Conservation (phyloP, 805 yeast species). For the Geotrichum ghanense region DNA sequence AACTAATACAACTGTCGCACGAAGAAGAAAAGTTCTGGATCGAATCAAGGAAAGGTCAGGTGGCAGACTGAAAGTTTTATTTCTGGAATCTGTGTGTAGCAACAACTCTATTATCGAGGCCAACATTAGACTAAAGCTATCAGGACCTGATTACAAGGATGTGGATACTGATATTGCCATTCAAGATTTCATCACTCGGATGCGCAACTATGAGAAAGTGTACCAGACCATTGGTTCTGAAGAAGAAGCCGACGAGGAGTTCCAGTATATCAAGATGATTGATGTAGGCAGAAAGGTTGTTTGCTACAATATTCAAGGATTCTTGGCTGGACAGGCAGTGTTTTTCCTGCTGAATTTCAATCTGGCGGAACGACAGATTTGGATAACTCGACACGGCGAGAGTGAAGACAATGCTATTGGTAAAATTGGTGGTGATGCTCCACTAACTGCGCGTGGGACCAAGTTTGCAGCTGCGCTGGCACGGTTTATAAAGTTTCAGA, state of each 20-base stretch:
- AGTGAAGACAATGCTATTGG: slow-evolving; percentile 77
- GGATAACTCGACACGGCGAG: slow-evolving; percentile 95
- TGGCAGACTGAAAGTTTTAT: slow-evolving; percentile 54
- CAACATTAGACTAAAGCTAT: slow-evolving; percentile 71
- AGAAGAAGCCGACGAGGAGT: slow-evolving; percentile 48
- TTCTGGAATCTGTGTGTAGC: slow-evolving; percentile 78
- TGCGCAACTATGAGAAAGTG: slow-evolving; percentile 74
- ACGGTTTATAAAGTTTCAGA: slow-evolving; percentile 60
- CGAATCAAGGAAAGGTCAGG: slow-evolving; percentile 23
- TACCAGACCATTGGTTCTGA: slow-evolving; percentile 82
- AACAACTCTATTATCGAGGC: slow-evolving; percentile 69
- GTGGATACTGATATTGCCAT: slow-evolving; percentile 78
- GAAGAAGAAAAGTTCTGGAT: slow-evolving; percentile 52
- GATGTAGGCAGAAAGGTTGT: slow-evolving; percentile 93
- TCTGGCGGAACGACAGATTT: slow-evolving; percentile 77
- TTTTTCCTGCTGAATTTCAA: slow-evolving; percentile 85
- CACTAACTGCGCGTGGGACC: slow-evolving; percentile 65
- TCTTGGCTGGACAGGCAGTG: slow-evolving; percentile 84
- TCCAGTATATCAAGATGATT: slow-evolving; percentile 88
- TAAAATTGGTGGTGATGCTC: slow-evolving; percentile 84
- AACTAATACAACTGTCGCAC: slow-evolving; percentile 68
- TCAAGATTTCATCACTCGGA: slow-evolving; percentile 69
- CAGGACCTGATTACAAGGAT: slow-evolving; percentile 85
- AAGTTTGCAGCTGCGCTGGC: slow-evolving; percentile 65
- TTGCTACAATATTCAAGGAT: slow-evolving; percentile 79